Percentiles rank a stretch among this genome's conserved stretches.
Evolutionary conservation across 2,329 filamentous ascomycete species (phyloP).

Genomic region (Aspergillus neoniger): DNA sequence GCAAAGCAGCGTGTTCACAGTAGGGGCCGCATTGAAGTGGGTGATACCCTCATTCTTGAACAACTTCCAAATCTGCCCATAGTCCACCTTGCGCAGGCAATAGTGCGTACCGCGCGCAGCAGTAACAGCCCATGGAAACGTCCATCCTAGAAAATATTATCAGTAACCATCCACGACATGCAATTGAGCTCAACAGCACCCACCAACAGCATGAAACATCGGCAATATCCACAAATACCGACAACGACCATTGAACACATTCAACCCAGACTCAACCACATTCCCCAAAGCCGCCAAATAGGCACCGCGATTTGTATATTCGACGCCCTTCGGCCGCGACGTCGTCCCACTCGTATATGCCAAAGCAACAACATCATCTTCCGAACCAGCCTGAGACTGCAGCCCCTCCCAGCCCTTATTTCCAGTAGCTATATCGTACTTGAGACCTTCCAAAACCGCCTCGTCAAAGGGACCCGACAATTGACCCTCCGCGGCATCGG

Average conservation of each 20-base stretch:
- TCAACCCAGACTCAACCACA: conserved; percentile 84
- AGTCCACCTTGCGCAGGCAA: conserved; percentile 92
- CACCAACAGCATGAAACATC: conserved; percentile 71
- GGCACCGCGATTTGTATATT: conserved; percentile 83
- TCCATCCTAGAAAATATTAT: conserved; percentile 59
- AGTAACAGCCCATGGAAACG: conserved; percentile 90
- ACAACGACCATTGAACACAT: conserved; percentile 67
- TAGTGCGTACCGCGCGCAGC: conserved; percentile 93
- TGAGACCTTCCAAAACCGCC: conserved; percentile 77
- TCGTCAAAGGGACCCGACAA: conserved; percentile 79
- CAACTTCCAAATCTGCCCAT: conserved; percentile 85
- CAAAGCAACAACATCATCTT: conserved; percentile 80
- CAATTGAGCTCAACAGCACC: conserved; percentile 18
- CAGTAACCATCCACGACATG: neutral
- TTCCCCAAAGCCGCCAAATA: conserved; percentile 86
- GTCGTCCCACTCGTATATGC: conserved; percentile 96
- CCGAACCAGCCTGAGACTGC: conserved; percentile 67
- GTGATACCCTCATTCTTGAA: conserved; percentile 85
- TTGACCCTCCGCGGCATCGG: conserved; percentile 72
- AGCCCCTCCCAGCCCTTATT: conserved; percentile 75
- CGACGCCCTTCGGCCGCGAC: conserved; percentile 85
- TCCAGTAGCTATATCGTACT: conserved; percentile 68
- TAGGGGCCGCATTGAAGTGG: conserved; percentile 94
- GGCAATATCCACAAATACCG: conserved; percentile 90
- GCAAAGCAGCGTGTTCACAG: conserved; percentile 92